A percentile compares a stretch with the other conserved stretches of the same genome.
phyloP scores from a whole-genome alignment of 371 early-diverging fungal genomes.

The Lichtheimia ramosa region DNA sequence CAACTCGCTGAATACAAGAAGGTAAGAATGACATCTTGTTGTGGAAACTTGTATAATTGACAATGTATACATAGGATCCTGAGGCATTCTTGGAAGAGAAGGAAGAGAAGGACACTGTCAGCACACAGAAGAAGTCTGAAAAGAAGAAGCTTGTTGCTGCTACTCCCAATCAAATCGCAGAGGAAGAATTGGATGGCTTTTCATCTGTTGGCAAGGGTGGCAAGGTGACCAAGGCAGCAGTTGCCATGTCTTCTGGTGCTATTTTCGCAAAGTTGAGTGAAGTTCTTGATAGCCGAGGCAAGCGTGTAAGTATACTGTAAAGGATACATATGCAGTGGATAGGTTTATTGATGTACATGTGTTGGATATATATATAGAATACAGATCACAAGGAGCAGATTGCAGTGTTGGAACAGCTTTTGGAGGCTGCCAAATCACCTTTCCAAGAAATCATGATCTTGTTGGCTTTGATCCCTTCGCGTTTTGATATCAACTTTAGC shows the following conservation, averaged over 20 bases:
- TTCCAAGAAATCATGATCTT: constrained; percentile 87
- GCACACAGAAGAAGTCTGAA: background rate
- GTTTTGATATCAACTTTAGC: constrained; percentile 81
- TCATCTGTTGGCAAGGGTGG: constrained; percentile 86
- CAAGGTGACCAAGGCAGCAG: constrained; percentile 69
- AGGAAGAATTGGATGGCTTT: constrained; percentile 71
- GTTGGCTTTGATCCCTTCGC: constrained; percentile 85
- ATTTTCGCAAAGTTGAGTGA: constrained; percentile 82
- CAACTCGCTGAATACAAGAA: constrained; percentile 73
- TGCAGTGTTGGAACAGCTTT: constrained; percentile 64
- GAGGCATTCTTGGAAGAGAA: constrained; percentile 59
- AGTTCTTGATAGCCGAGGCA: constrained; percentile 86
- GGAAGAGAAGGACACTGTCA: constrained; percentile 16
- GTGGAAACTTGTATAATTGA: background rate
- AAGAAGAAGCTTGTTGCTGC: constrained; percentile 14
- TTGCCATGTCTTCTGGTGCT: constrained; percentile 61
- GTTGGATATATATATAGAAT: constrained; percentile 52
- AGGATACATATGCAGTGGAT: background rate
- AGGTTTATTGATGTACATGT: background rate
- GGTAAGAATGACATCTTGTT: constrained; percentile 29
- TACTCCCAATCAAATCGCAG: constrained; percentile 13
- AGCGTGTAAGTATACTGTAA: constrained; percentile 62
- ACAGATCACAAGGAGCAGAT: constrained; percentile 86
- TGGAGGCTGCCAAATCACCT: constrained; percentile 67
- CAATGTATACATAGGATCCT: constrained; percentile 28